Evolutionary conservation across 257 asterid species (phyloP).

Genomic region (Solanum tacnaense): DNA sequence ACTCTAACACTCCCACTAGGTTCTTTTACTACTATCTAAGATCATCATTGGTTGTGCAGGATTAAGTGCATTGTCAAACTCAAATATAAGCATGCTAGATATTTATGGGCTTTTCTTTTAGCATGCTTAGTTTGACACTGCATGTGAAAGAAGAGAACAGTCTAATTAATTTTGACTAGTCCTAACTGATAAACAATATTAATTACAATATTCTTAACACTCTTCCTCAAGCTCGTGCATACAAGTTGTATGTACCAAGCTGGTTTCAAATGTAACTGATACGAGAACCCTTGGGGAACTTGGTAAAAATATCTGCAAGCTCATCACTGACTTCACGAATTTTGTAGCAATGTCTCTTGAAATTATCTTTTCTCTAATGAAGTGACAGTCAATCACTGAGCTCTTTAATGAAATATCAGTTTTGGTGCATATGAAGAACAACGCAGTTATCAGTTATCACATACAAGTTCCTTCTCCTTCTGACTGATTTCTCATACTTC

Average conservation of each 20-base stretch:
- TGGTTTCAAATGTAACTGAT: background rate
- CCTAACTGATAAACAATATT: background rate
- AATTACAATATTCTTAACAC: background rate
- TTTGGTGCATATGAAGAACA: background rate
- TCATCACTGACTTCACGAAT: background rate
- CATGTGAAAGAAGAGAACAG: background rate
- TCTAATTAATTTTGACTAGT: background rate
- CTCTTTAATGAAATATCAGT: background rate
- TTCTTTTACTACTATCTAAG: background rate
- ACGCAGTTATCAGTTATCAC: background rate
- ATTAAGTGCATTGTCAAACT: background rate
- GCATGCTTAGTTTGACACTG: background rate
- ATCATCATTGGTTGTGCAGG: background rate
- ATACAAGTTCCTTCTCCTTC: background rate
- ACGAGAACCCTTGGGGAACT: background rate
- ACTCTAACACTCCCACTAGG: background rate
- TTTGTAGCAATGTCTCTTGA: background rate
- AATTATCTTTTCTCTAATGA: background rate
- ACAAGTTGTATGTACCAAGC: background rate
- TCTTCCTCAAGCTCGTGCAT: background rate
- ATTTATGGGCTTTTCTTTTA: background rate
- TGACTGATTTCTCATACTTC: background rate
- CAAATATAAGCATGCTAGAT: background rate
- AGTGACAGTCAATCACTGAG: background rate
- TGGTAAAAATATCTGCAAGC: background rate